Conservation (phyloP, 192 early-diverging fungal species). For the Haplosporangium gracile region DNA sequence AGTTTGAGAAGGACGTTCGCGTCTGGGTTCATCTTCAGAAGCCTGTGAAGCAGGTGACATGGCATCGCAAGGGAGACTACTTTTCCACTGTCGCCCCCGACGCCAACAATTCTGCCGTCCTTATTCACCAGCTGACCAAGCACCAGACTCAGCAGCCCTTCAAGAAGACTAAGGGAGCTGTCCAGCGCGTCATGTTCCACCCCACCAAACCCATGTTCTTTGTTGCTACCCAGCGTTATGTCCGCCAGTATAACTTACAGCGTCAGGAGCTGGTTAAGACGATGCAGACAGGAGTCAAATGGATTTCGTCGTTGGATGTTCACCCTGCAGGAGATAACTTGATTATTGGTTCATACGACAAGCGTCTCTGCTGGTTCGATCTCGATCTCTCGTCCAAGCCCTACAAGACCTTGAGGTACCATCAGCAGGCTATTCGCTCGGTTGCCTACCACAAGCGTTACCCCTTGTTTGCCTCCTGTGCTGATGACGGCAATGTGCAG, state of each 20-base stretch:
- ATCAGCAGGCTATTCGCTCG: conserved; percentile 89
- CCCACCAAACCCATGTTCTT: conserved; percentile 93
- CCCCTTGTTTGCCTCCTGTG: conserved; percentile 93
- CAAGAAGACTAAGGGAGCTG: conserved; percentile 87
- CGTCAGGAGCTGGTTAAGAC: conserved; percentile 89
- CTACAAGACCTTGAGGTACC: conserved; percentile 93
- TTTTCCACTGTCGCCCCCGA: conserved; percentile 89
- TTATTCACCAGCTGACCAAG: conserved; percentile 94
- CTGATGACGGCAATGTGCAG: conserved; percentile 94
- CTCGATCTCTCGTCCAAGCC: conserved; percentile 93
- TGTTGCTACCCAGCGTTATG: conserved; percentile 94
- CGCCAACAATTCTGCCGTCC: conserved; percentile 78
- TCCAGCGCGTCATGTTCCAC: conserved; percentile 93
- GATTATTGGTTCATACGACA: conserved; percentile 96
- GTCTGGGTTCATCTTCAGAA: conserved; percentile 55
- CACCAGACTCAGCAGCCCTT: conserved; percentile 93
- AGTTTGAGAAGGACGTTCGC: conserved; percentile 35
- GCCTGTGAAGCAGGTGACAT: conserved; percentile 84
- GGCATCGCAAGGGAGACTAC: conserved; percentile 99
- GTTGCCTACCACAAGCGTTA: conserved; percentile 89
- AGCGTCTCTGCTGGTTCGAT: conserved; percentile 97
- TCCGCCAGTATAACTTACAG: conserved; percentile 94
- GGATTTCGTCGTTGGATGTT: conserved; percentile 96
- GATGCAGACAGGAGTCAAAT: conserved; percentile 88
- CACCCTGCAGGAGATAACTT: conserved; percentile 97